phyloP scores from a whole-genome alignment of 768 basidiomycete species.

The Chalciporus chontae region DNA sequence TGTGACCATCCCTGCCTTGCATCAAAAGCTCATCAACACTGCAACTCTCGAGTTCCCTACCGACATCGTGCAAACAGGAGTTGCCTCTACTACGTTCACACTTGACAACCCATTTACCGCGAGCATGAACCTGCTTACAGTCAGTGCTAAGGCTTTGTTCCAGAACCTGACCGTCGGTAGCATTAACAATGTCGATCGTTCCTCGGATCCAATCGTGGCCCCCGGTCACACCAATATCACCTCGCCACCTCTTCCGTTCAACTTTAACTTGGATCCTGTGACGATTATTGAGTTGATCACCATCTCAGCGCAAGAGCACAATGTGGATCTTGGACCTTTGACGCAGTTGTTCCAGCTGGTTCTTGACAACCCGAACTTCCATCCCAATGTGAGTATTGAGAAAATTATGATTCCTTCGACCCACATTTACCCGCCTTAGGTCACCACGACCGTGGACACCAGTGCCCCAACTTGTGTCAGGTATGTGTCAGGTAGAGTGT shows the following conservation, averaged over 20 bases:
- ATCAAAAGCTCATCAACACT: conserved; percentile 56
- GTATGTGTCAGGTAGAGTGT: conserved; percentile 24
- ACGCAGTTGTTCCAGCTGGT: conserved; percentile 52
- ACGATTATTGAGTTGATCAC: conserved; percentile 56
- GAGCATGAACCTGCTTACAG: conserved; percentile 57
- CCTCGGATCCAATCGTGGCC: conserved; percentile 56
- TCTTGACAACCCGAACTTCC: conserved; percentile 44
- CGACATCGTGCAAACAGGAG: conserved; percentile 57
- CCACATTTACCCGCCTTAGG: conserved; percentile 30
- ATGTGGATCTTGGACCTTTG: conserved; percentile 61
- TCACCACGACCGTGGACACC: conserved; percentile 53
- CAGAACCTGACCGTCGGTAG: conserved; percentile 52
- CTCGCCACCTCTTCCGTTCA: conserved; percentile 54
- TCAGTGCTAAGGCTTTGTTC: conserved; percentile 54
- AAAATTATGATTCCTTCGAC: background rate
- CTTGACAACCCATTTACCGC: conserved; percentile 72
- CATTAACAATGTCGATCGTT: conserved; percentile 53
- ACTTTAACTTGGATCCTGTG: conserved; percentile 63
- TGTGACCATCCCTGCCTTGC: conserved; percentile 61
- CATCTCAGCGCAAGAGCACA: conserved; percentile 47
- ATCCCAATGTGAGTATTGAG: conserved; percentile 43
- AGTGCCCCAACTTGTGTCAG: conserved; percentile 56
- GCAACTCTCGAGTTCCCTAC: conserved; percentile 58
- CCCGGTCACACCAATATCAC: conserved; percentile 55
- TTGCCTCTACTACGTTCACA: conserved; percentile 55